These are phyloP conservation scores for Amauroascus verrucosus DNA, from an alignment of 2,329 filamentous ascomycete genomes.

Conservation along the genomic window DNA sequence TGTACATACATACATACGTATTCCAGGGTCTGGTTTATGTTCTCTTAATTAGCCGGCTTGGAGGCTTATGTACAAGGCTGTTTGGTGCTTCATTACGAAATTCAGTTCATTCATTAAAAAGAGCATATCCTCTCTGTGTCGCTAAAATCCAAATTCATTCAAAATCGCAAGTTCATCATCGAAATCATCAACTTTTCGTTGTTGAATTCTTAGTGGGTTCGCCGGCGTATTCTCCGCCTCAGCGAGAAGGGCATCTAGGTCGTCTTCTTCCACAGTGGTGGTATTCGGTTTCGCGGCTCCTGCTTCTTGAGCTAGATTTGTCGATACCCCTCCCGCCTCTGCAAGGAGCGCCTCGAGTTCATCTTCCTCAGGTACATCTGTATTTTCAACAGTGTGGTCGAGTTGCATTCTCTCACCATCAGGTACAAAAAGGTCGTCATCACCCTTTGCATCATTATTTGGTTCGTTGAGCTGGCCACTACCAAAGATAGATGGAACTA, in stretches of 20 bases:
- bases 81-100: background rate
- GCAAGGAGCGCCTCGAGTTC: slow-evolving; percentile 46
- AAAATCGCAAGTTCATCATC: slow-evolving; percentile 59
- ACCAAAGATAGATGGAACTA: slow-evolving; percentile 12
- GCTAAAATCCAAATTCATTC: slow-evolving; percentile 31
- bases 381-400: slow-evolving; percentile 2
- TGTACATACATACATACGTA: no score
- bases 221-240: slow-evolving; percentile 31
- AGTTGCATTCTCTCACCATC: slow-evolving; percentile 13
- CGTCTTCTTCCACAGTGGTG: slow-evolving; percentile 41
- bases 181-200: slow-evolving; percentile 31
- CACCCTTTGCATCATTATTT: slow-evolving; percentile 6
- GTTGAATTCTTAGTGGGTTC: background rate
- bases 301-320: no score
- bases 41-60: no score
- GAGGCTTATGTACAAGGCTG: background rate
- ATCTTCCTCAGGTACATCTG: slow-evolving; percentile 33
- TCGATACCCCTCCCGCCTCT: slow-evolving; percentile 40
- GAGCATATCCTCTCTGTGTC: no score
- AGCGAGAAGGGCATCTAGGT: slow-evolving; percentile 45
- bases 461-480: background rate
- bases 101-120: background rate
- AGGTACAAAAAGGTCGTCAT: slow-evolving; percentile 25
- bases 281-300: no score
- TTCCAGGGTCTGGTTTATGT: no score